These are phyloP conservation scores for Oldenlandia corymbosa DNA, from an alignment of 257 asterid species.

Conservation along the genomic window DNA sequence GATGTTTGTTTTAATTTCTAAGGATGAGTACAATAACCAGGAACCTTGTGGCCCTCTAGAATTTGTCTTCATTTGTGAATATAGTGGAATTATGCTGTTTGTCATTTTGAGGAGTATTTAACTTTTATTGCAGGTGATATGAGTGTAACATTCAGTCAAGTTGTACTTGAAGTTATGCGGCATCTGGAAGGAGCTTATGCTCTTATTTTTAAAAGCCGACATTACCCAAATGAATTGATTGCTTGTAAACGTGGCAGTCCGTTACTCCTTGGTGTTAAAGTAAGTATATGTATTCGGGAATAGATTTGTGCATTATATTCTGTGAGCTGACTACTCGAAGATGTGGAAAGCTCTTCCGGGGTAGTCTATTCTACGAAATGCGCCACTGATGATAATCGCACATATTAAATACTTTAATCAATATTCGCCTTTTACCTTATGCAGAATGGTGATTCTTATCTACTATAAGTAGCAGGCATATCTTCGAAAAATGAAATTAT, in stretches of 20 bases:
- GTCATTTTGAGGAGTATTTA: not conserved
- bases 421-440: not conserved
- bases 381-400: not conserved
- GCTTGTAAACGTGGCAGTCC: conserved; percentile 99
- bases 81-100: too few species aligned
- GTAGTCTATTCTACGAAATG: not conserved
- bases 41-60: not conserved
- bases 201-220: conserved; percentile 84
- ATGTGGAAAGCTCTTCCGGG: not conserved
- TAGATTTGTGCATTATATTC: conserved; percentile 6
- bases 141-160: conserved; percentile 83
- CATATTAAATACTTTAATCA: not conserved
- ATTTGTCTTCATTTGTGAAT: not conserved
- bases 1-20: not conserved
- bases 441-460: not conserved
- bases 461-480: not conserved
- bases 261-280: conserved; percentile 94
- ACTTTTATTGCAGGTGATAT: conserved; percentile 53
- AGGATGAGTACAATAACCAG: not conserved
- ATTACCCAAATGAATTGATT: conserved; percentile 90
- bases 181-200: conserved; percentile 99
- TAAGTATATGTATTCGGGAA: conserved; percentile 32
- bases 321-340: not conserved
- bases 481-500: not conserved
- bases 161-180: conserved; percentile 95